Conservation (phyloP, 2,329 filamentous ascomycete species). For the Ambrosiella cleistominuta region DNA sequence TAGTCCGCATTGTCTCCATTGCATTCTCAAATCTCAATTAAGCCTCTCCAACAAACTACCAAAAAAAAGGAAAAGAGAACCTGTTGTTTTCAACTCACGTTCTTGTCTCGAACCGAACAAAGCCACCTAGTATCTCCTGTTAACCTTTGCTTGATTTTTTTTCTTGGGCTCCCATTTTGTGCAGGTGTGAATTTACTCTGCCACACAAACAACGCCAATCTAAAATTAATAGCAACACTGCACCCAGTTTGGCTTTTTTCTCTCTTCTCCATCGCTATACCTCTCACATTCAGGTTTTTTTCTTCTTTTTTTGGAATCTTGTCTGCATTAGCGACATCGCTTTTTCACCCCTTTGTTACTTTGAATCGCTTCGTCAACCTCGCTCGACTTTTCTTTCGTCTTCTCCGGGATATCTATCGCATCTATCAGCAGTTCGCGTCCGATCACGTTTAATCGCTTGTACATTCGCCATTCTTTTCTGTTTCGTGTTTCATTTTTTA, state of each 20-base stretch:
- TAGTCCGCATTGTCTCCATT: not conserved
- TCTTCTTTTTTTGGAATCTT: not conserved
- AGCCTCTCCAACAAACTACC: not conserved
- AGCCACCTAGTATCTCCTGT: not conserved
- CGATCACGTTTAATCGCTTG: slow-evolving; percentile 11
- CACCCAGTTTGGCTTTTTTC: not conserved
- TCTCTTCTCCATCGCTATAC: not conserved
- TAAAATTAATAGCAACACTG: no score
- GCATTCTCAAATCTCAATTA: not conserved
- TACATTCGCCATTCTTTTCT: slow-evolving; percentile 15
- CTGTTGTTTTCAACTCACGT: not conserved
- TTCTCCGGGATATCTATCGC: not conserved
- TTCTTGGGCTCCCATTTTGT: not conserved
- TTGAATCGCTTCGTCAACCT: slow-evolving; percentile 5
- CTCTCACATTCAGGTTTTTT: not conserved
- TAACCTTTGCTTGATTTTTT: not conserved
- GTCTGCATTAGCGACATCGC: not conserved
- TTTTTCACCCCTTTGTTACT: not conserved
- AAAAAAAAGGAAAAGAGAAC: not conserved
- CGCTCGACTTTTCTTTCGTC: slow-evolving; percentile 2
- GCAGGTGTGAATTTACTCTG: not conserved
- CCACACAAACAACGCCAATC: not conserved
- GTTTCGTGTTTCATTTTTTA: slow-evolving; percentile 11
- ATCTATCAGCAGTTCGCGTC: not conserved
- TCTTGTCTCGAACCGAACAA: slow-evolving; percentile 2